Evolutionary conservation across 345 rosid species (phyloP), one percentile per base, ranked within the genome.

Genomic region (Camelina laxa): DNA sequence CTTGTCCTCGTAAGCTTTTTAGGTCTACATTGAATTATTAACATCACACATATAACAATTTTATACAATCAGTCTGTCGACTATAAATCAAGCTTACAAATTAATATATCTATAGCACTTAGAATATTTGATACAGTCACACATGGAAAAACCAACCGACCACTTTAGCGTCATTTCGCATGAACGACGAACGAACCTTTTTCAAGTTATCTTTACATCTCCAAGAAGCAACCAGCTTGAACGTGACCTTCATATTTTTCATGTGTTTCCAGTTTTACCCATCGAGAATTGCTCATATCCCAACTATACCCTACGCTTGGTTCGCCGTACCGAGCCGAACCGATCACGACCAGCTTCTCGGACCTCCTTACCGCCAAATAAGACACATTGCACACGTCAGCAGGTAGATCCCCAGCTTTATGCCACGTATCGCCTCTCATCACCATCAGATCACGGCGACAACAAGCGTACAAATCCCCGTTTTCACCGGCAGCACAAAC

Each of bases 321-420:
- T 36, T 76, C 75, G 0, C 80, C 75, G 36, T 76, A 62, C 75
- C 70, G 58, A 24, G 70, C 75, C 19, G 80, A 76, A 30, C 97
- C 98, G 65, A 91, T 82, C 81, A 84, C 88, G 80, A 86, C 19
- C 60, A 94, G 2, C 45, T 84, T 80, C 11, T 72, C 85, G 0
- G 65, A 69, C 19, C 69, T 73, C 93, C 87, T 86, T 2, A 78
- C 58, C 16, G 85, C 72, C 83, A 84, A 44, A 20, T 74, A 77
- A 1, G 88, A 81, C 0, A 65, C 60, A 7, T 79, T 78, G 47
- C 5, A 31, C 78, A 83, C 87, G 2, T 91, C 92, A 59, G 76
- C 77, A 9, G 98, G 97, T 4, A 94, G 27, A 50, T 69, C 73
- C 1, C 82, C 84, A 2, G 81, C 71, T 0, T 27, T 16, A 6